A percentile compares a stretch with the other conserved stretches of the same genome.
Conservation (phyloP, 768 basidiomycete species). For the Boletus speciosus region DNA sequence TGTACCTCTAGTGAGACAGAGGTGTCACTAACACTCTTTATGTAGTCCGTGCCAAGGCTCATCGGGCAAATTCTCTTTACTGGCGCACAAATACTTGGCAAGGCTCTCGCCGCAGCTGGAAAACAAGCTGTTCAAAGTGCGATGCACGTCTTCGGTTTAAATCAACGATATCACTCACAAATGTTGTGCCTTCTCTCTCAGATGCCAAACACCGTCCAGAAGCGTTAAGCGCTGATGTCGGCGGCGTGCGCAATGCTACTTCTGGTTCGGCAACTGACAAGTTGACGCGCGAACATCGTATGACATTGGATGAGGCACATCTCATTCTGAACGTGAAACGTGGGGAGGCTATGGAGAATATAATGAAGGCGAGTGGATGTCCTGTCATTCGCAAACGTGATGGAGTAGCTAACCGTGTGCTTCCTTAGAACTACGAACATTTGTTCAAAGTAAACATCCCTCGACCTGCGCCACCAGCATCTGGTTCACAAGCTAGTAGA, state of each 20-base stretch:
- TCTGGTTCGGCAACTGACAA: conserved; percentile 76
- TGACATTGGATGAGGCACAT: conserved; percentile 95
- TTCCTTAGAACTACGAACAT: conserved; percentile 80
- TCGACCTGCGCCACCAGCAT: conserved; percentile 46
- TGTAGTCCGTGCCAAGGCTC: conserved; percentile 73
- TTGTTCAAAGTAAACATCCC: conserved; percentile 88
- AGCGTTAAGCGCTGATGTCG: conserved; percentile 62
- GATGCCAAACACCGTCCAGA: conserved; percentile 85
- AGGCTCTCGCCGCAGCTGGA: conserved; percentile 87
- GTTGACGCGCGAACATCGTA: conserved; percentile 79
- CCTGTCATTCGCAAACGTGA: neutral
- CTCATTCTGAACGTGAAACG: conserved; percentile 87
- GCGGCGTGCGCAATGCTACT: conserved; percentile 70
- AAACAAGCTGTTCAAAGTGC: conserved; percentile 91
- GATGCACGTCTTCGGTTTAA: conserved; percentile 25
- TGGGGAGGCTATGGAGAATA: conserved; percentile 60
- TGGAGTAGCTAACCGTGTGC: neutral
- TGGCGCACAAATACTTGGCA: conserved; percentile 81
- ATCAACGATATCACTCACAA: neutral
- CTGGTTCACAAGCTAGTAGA: conserved; percentile 39
- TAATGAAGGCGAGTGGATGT: conserved; percentile 59
- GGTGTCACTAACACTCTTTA: neutral
- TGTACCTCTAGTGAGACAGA: neutral
- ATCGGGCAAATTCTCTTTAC: conserved; percentile 77
- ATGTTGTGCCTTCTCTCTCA: conserved; percentile 27